These are phyloP conservation scores for Ploettnerulaceae sp. DNA, from an alignment of 2,329 filamentous ascomycete genomes.

Conservation along the genomic window DNA sequence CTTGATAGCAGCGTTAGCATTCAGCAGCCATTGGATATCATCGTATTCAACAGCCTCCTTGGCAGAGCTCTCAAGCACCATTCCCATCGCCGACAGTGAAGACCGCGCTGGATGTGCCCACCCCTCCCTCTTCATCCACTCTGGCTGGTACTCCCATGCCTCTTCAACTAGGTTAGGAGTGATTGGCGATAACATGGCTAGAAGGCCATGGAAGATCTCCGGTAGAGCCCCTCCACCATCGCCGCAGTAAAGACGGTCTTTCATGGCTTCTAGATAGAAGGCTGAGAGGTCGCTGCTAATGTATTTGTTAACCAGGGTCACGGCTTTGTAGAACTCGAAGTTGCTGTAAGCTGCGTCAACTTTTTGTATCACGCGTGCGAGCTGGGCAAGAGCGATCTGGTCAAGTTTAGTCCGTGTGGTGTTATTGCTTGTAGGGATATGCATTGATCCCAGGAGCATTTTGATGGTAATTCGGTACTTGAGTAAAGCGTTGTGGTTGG, in stretches of 20 bases:
- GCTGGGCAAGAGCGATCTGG: constrained; percentile 71
- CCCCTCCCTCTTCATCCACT: constrained; percentile 48
- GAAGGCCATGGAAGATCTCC: constrained; percentile 64
- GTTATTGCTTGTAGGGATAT: constrained; percentile 36
- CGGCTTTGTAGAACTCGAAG: constrained; percentile 78
- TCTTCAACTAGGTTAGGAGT: constrained; percentile 83
- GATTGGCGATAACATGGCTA: constrained; percentile 76
- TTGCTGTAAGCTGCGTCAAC: constrained; percentile 62
- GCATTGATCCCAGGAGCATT: constrained; percentile 77
- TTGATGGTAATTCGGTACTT: constrained; percentile 90
- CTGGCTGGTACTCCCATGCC: constrained; percentile 73
- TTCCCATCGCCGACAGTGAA: constrained; percentile 32
- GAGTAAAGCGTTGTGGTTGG: constrained; percentile 69
- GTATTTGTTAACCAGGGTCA: constrained; percentile 73
- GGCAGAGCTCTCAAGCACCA: constrained; percentile 20
- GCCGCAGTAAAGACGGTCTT: constrained; percentile 87
- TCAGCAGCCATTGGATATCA: constrained; percentile 20
- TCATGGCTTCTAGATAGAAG: constrained; percentile 89
- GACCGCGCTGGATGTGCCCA: constrained; percentile 36
- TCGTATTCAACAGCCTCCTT: background rate
- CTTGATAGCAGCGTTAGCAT: constrained; percentile 62
- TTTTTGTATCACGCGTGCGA: constrained; percentile 58
- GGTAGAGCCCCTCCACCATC: constrained; percentile 59
- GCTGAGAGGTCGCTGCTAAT: constrained; percentile 78
- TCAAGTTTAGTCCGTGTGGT: constrained; percentile 57